Percentiles rank a stretch among this genome's conserved stretches.
Evolutionary conservation across 306 rosid genomes (phyloP).

Genomic region (Cicer bijugum): DNA sequence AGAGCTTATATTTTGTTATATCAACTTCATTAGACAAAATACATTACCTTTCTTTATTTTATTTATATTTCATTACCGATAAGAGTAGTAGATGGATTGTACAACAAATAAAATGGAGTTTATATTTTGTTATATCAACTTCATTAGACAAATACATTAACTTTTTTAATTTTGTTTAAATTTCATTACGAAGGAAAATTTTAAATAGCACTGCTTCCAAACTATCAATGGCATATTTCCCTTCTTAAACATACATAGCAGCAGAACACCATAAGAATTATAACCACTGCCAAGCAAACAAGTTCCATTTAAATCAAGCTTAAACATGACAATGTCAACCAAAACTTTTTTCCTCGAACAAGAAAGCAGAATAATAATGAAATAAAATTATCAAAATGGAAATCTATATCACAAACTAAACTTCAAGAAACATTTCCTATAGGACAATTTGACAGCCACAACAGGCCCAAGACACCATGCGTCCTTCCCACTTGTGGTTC

Average conservation of each 20-base stretch:
- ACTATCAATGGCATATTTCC: not conserved
- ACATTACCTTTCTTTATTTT: too few relatives aligned
- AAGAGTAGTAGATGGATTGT: too few relatives aligned
- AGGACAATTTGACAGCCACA: conserved; percentile 23
- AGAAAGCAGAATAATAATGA: not conserved
- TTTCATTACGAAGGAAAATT: too few relatives aligned
- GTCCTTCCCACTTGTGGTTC: conserved; percentile 24
- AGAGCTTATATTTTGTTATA: too few relatives aligned
- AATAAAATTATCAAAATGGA: conserved; percentile 20
- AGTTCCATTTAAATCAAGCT: not conserved
- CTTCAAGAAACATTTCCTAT: conserved; percentile 25
- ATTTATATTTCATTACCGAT: too few relatives aligned
- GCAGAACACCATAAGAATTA: not conserved
- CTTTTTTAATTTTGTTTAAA: too few relatives aligned
- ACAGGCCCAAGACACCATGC: not conserved
- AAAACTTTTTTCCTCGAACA: not conserved
- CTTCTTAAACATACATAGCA: not conserved
- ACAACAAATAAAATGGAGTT: too few relatives aligned
- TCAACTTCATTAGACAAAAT: too few relatives aligned
- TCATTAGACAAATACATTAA: too few relatives aligned
- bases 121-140: too few relatives aligned
- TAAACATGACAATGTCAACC: not conserved
- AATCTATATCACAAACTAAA: conserved; percentile 30
- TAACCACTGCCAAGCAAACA: conserved; percentile 1
- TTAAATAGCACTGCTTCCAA: too few relatives aligned